Evolutionary conservation across 2,329 filamentous ascomycete species (phyloP), one percentile per base, ranked within the genome.

Genomic region (Blastomyces emzantsi): DNA sequence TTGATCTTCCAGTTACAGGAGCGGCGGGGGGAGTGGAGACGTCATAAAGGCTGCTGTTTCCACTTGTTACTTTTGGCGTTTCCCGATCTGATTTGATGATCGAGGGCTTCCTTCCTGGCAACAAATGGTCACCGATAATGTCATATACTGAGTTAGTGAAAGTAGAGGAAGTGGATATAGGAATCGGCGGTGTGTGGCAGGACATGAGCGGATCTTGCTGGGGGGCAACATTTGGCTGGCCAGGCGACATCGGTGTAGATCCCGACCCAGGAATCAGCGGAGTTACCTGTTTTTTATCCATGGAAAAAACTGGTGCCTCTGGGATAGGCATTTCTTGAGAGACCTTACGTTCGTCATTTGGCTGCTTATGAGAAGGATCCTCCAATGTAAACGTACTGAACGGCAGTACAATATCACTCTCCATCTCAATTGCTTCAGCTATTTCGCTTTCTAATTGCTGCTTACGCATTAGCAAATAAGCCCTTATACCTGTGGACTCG

Each of bases 91-190:
- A 60, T 28, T 17, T 36, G 30, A 15, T 33, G 28, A 19, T 49
- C n/a, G 57, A 49, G 8, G 28, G 19, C 45, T 41, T 19, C 15
- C 64, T 63, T 41, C 70, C 69, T 45, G 70, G 70, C 3, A 71
- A 64, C n/a, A 69, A 55, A 65, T 72, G 69, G 49, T 70, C 64
- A 8, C 70, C 70, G 56, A 70, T 65, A 49, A 69, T 65, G 55
- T 64, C 60, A 30, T 28, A 43, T 1, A 39, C 55, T 49, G 41
- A 22, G 19, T 7, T 36, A 9, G 57, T 49, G 25, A 60, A 45
- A 8, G 17, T 49, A 22, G 57, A 60, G 11, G 28, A 60, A 11
- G 56, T 45, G 8, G 43, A 17, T 22, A 43, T 22, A 36, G 25
- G 57, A 60, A 49, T 60, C 3, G 57, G 28, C 13, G 57, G 57